Conservation (phyloP, 2,329 filamentous ascomycete genomes). For the Plectosphaerella plurivora region DNA sequence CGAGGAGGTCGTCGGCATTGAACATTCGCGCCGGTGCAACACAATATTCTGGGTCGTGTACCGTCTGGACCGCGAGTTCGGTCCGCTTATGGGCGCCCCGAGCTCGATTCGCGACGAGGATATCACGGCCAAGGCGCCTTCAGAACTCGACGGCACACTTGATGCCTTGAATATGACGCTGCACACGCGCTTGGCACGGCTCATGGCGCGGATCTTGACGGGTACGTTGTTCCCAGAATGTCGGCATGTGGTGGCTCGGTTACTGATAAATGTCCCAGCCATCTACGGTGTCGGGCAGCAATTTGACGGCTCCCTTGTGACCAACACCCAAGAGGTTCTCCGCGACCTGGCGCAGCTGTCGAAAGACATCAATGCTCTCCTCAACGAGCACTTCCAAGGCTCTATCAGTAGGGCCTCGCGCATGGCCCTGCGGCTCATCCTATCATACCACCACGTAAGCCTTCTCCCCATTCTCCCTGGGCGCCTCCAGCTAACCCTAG, state of each 20-base stretch:
- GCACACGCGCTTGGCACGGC: slow-evolving; percentile 9
- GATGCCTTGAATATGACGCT: slow-evolving; percentile 12
- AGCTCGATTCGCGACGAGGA: slow-evolving; percentile 12
- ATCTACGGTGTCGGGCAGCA: slow-evolving; percentile 11
- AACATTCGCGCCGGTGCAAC: slow-evolving; percentile 11
- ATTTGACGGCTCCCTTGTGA: slow-evolving; percentile 10
- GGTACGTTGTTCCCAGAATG: background rate
- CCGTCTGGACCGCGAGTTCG: slow-evolving; percentile 9
- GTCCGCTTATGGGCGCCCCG: slow-evolving; percentile 11
- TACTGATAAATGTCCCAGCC: background rate
- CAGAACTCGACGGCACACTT: slow-evolving; percentile 6
- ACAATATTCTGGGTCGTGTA: slow-evolving; percentile 13
- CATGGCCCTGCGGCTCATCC: slow-evolving; percentile 11
- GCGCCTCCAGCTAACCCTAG: background rate
- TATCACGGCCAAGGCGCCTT: slow-evolving; percentile 11
- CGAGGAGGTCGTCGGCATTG: slow-evolving; percentile 8
- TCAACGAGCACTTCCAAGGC: slow-evolving; percentile 11
- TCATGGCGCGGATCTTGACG: slow-evolving; percentile 12
- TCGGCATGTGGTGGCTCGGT: background rate
- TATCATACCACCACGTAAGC: slow-evolving; percentile 17
- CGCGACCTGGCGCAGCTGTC: slow-evolving; percentile 9
- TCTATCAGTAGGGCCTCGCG: slow-evolving; percentile 10
- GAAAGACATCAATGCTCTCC: slow-evolving; percentile 8
- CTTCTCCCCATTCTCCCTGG: accelerated
- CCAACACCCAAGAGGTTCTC: slow-evolving; percentile 10